Base-by-base conservation (phyloP, 495 filamentous ascomycete species). In the Annulohypoxylon stygium region DNA sequence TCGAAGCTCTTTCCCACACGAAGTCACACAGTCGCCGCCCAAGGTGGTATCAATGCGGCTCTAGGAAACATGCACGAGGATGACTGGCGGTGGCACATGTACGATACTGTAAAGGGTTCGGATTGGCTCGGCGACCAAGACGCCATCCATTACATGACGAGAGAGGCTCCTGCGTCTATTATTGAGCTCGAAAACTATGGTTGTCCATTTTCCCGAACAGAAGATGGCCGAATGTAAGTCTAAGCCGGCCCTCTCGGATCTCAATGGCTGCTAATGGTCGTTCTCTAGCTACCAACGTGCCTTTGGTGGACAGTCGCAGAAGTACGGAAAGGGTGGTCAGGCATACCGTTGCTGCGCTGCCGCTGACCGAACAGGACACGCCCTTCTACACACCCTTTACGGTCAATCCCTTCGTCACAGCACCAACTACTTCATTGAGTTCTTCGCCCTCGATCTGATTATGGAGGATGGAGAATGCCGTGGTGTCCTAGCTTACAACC, bases 81-180 rank as follows among this genome's bases (percentile, higher is more conserved):
- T 81, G 95, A 98, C 86, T 98, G 95, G 95, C 91, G 95, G 83
- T 98, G 95, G 95, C 95, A 98, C 86, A 98, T 98, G 95, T 98
- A 98, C 87, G 95, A 98, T 83, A 98, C 95, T 53, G 95, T 98
- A 70, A 98, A 98, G 86, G 95, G 95, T 76, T 97, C 93, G 62
- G 95, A 98, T 87, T 98, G 95, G 95, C 88, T 98, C 36, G 95
- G 95, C 81, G 95, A 98, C 84, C 95, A 98, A 85, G 95, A 98
- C 83, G 95, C 95, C 58, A 98, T 98, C 79, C 95, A 98, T 83
- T 98, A 98, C 85, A 98, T 98, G 95, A 97, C 95, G 70, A 88
- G 94, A 70, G 96, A 98, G 83, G 95, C 95, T 20, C 94, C 95
- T 25, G 89, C 90, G 60, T 93, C 91, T 76, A 94, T 98, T 66